Evolutionary conservation across 1,139 yeast species (phyloP).

Genomic region (Hemisphaericaspora lyxosophila): DNA sequence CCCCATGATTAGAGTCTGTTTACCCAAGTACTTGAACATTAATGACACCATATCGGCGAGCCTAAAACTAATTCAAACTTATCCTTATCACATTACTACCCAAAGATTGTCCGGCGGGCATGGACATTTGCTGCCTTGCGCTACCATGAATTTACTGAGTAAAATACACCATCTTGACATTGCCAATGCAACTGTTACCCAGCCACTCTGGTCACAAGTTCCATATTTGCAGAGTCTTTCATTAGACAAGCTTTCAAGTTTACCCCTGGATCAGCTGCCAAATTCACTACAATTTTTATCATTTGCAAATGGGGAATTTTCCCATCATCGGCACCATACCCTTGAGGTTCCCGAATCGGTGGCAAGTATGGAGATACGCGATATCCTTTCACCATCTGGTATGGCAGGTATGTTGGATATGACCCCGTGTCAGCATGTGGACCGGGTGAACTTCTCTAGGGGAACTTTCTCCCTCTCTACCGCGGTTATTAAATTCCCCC

Average conservation of each 20-base stretch:
- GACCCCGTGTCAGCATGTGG: background rate
- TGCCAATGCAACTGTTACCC: background rate
- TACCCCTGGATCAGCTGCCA: background rate
- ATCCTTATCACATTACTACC: background rate
- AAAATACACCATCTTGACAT: background rate
- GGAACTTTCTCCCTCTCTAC: background rate
- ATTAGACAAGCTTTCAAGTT: background rate
- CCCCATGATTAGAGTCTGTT: background rate
- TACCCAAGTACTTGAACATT: background rate
- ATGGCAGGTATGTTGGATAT: background rate
- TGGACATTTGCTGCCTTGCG: too few species aligned
- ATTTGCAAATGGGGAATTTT: background rate
- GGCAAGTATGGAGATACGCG: background rate
- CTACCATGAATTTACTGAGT: background rate
- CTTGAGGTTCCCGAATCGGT: background rate
- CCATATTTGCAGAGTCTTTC: conserved; percentile 1
- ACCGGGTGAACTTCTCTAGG: background rate
- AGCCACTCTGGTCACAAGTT: background rate
- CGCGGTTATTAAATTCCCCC: background rate
- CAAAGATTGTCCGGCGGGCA: too few species aligned
- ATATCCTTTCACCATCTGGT: background rate
- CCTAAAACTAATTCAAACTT: background rate
- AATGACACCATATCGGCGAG: background rate
- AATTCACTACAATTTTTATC: background rate
- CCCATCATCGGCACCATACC: background rate